Evolutionary conservation across 495 filamentous ascomycete genomes (phyloP), one percentile per base, ranked within the genome.

Genomic region (Oleoguttula mirabilis): DNA sequence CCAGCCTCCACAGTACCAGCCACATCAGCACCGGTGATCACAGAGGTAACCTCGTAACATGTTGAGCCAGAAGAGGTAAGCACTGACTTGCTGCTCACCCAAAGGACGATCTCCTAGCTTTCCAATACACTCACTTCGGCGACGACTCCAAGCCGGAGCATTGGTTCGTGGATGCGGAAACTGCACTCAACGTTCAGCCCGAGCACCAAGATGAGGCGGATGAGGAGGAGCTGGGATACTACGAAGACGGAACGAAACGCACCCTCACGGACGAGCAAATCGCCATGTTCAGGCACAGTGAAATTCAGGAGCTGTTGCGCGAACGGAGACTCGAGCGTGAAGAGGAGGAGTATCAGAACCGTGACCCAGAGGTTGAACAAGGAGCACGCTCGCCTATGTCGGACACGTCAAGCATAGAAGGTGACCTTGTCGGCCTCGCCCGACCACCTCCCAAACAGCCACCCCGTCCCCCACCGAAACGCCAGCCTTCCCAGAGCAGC

Each of bases 261-360:
- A 94, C 87, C 5, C 65, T 98, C 37, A 96, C 92, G 2, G 84
- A 94, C 58, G 82, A 84, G 42, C 82, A 98, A 62, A 84, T 95
- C 32, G 76, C 70, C 14, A 90, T 94, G 28, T 94, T 96, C 56
- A 69, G 90, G 44, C 82, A 90, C 57, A 90, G 80, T 11, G 90
- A 98, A 62, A 72, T 96, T 32, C 76, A 93, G 54, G 55, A 68
- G 6, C 62, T 94, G 14, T 61, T 84, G 3, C 72, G 80, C 8
- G 67, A 67, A 44, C 61, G 59, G 52, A 48, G 52, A 43, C 52
- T 52, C n/a, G 51, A 43, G 61, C 43, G 59, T 60, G 42, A 42
- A 43, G 43, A 45, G 24, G 33, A 45, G 24, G 37, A 33, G 6
- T 31, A 50, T 23, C 32, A 41, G 19, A 28, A 42, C 19, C 24